Percentiles rank a stretch among this genome's conserved stretches.
Evolutionary conservation across 371 early-diverging fungal species (phyloP).

Genomic region (Mucor saturninus): DNA sequence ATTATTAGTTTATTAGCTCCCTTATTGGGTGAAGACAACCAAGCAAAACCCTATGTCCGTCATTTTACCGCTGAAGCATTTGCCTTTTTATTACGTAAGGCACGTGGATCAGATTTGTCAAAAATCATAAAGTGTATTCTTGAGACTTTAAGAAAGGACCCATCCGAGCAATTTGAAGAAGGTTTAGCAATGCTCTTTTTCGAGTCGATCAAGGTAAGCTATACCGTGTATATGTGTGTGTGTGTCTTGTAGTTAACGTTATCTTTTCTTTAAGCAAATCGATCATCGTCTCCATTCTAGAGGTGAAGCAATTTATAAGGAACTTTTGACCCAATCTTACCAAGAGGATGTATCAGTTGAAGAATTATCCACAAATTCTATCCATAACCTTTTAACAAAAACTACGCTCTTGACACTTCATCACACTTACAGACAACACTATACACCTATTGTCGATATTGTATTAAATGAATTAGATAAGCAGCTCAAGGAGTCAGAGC

Average conservation of each 20-base stretch:
- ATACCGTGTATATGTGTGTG: not conserved
- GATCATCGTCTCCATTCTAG: slow-evolving; percentile 66
- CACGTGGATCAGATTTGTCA: slow-evolving; percentile 61
- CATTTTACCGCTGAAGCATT: slow-evolving; percentile 92
- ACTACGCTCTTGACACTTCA: slow-evolving; percentile 62
- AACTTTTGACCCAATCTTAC: slow-evolving; percentile 52
- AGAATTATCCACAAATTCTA: slow-evolving; percentile 27
- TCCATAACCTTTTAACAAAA: slow-evolving; percentile 40
- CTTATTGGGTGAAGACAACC: slow-evolving; percentile 67
- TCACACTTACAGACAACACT: slow-evolving; percentile 58
- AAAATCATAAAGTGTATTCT: slow-evolving; percentile 64
- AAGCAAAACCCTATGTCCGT: slow-evolving; percentile 78
- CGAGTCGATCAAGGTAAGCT: slow-evolving; percentile 75
- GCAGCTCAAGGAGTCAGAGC: slow-evolving; percentile 28
- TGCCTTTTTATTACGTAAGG: slow-evolving; percentile 86
- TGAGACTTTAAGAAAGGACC: slow-evolving; percentile 52
- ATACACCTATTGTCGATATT: slow-evolving; percentile 56
- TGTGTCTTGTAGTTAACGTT: not conserved
- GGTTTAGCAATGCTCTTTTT: slow-evolving; percentile 82
- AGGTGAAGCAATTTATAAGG: slow-evolving; percentile 51
- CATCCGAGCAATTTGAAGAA: slow-evolving; percentile 64
- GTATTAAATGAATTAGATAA: slow-evolving; percentile 48
- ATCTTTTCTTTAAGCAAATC: slow-evolving; percentile 45
- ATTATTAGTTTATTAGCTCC: not conserved
- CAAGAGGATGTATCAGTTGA: slow-evolving; percentile 32